These are phyloP conservation scores for Vararia minispora DNA, from an alignment of 768 basidiomycete species.

Conservation along the genomic window DNA sequence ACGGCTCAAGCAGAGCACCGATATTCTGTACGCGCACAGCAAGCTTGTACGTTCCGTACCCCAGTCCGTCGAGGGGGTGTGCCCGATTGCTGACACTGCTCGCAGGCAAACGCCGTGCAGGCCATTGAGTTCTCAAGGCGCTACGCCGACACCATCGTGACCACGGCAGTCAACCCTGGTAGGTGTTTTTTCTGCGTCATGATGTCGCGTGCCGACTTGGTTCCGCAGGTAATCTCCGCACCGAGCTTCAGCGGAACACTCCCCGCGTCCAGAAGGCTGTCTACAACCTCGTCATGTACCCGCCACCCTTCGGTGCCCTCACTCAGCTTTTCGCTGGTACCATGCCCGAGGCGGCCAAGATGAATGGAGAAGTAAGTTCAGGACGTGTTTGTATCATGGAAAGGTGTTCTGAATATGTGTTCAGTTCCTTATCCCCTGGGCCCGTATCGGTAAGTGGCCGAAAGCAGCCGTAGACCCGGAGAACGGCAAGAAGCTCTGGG, in stretches of 20 bases:
- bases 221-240: conserved; percentile 4
- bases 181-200: conserved; percentile 1
- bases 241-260: conserved; percentile 6
- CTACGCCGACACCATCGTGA: conserved; percentile 10
- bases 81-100: too few relatives aligned
- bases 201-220: background rate
- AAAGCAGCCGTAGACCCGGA: conserved; percentile 6
- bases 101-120: too few relatives aligned
- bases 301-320: conserved; percentile 16
- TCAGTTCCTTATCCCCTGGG: conserved; percentile 10
- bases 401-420: background rate
- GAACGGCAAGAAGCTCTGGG: conserved; percentile 14
- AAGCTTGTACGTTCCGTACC: conserved; percentile 1
- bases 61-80: too few relatives aligned
- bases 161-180: conserved; percentile 16
- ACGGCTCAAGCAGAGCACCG: conserved; percentile 5
- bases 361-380: conserved; percentile 20
- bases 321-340: conserved; percentile 23
- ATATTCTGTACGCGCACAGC: conserved; percentile 6
- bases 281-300: background rate
- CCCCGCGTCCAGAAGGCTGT: background rate
- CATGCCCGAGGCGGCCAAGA: conserved; percentile 14
- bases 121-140: background rate
- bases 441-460: conserved; percentile 5
- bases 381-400: background rate